phyloP scores from a whole-genome alignment of 1,284 basidiomycete species.

The Phlebopus sp. region DNA sequence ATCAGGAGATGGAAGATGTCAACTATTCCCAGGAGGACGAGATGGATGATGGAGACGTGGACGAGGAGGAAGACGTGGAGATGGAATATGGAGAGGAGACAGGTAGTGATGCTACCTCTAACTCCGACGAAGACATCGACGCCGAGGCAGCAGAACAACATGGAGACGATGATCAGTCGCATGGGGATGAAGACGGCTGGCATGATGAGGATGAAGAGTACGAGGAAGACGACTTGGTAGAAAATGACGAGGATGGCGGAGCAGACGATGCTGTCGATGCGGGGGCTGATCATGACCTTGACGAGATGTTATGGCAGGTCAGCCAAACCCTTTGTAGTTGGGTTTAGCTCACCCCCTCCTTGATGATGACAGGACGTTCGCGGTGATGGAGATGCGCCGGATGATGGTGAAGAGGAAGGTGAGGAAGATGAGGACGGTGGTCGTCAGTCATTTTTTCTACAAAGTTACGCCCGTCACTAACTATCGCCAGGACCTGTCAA shows the following conservation, averaged over 20 bases:
- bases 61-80: constrained; percentile 80
- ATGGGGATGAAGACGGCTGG: constrained; percentile 65
- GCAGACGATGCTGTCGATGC: constrained; percentile 41
- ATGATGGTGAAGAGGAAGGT: constrained; percentile 38
- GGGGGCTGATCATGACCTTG: constrained; percentile 39
- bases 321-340: constrained; percentile 19
- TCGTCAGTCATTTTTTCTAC: constrained; percentile 28
- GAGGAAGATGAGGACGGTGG: constrained; percentile 46
- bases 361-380: constrained; percentile 50
- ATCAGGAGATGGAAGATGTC: constrained; percentile 79
- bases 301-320: constrained; percentile 74
- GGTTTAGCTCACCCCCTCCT: constrained; percentile 1
- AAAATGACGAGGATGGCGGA: constrained; percentile 53
- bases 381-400: constrained; percentile 56
- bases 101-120: constrained; percentile 74
- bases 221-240: constrained; percentile 55
- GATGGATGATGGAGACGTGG: constrained; percentile 79
- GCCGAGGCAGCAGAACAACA: constrained; percentile 62
- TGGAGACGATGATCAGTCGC: constrained; percentile 57
- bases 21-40: constrained; percentile 70
- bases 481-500: constrained; percentile 27
- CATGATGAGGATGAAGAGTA: constrained; percentile 63
- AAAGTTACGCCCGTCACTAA: constrained; percentile 11
- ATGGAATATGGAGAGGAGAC: constrained; percentile 85
- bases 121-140: constrained; percentile 60